Conservation (phyloP, 164 flowering plant species). For the Vitis amurensis region DNA sequence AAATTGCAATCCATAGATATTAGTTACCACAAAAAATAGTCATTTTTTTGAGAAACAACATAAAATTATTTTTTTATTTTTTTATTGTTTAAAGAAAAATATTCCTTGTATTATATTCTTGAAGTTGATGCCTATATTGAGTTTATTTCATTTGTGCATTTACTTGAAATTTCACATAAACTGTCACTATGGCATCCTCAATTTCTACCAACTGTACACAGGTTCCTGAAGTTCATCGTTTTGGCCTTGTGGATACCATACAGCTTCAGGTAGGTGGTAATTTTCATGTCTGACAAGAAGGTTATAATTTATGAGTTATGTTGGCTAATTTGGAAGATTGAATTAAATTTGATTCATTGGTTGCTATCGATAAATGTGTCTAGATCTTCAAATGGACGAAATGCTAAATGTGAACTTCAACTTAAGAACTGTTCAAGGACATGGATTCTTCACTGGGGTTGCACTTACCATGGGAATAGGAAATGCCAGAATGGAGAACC, state of each 20-base stretch:
- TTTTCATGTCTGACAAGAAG: neutral
- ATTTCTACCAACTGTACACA: conserved; percentile 5
- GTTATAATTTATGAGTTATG: no score
- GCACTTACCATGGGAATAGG: conserved; percentile 37
- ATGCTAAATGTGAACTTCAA: conserved; percentile 34
- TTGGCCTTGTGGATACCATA: conserved; percentile 36
- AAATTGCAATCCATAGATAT: no score
- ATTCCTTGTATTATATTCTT: no score
- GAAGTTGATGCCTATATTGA: no score
- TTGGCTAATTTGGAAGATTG: no score
- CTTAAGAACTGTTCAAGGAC: conserved; percentile 34
- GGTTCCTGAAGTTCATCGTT: conserved; percentile 28
- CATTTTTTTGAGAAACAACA: no score
- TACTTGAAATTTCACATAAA: no score
- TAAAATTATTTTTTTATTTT: no score
- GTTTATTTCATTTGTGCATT: no score
- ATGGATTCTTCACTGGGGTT: conserved; percentile 51
- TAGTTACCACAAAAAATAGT: no score
- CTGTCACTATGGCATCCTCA: conserved; percentile 15
- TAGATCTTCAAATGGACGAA: conserved; percentile 27
- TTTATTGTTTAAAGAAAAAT: no score
- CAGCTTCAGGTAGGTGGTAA: conserved; percentile 42
- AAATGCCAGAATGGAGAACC: conserved; percentile 9
- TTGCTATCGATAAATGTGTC: conserved; percentile 31
- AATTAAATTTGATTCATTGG: neutral